phyloP scores from a whole-genome alignment of 164 flowering plant species.

The Stephania cephalantha region DNA sequence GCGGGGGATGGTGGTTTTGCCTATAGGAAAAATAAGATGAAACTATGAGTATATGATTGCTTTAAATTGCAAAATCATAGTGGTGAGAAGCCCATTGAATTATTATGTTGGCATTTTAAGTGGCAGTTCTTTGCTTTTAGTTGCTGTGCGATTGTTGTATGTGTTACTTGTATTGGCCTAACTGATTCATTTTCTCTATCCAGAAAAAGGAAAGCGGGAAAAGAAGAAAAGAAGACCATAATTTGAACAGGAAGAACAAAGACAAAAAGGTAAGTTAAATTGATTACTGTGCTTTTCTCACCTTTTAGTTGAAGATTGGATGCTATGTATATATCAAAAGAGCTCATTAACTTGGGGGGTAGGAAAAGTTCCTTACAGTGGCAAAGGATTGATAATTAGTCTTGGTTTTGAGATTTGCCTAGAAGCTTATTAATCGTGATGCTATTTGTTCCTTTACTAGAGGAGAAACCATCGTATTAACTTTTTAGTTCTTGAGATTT shows the following conservation, averaged over 20 bases:
- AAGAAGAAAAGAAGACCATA: conserved; percentile 74
- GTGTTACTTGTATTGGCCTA: neutral
- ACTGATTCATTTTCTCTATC: conserved; percentile 12
- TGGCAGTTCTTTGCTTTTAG: neutral
- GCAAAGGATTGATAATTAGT: too few relatives aligned
- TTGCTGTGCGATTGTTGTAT: neutral
- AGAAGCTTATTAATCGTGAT: too few relatives aligned
- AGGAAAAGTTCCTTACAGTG: too few relatives aligned
- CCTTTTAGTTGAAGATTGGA: too few relatives aligned
- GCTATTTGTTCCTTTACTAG: too few relatives aligned
- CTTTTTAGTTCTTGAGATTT: neutral
- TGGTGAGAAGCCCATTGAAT: neutral
- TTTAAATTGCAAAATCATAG: neutral
- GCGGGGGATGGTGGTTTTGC: too few relatives aligned
- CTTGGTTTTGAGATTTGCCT: too few relatives aligned
- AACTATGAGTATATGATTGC: too few relatives aligned
- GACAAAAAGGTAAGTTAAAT: conserved; percentile 53
- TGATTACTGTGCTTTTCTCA: neutral
- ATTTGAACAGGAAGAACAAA: conserved; percentile 45
- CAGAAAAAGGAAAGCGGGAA: conserved; percentile 73
- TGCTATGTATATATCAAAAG: too few relatives aligned
- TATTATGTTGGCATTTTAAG: neutral
- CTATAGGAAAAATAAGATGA: too few relatives aligned
- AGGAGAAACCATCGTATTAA: neutral
- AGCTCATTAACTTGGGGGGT: too few relatives aligned